A percentile compares a stretch with the other conserved stretches of the same genome.
Conservation (phyloP, 1,139 yeast species). For the Tardiomyces blankii region DNA sequence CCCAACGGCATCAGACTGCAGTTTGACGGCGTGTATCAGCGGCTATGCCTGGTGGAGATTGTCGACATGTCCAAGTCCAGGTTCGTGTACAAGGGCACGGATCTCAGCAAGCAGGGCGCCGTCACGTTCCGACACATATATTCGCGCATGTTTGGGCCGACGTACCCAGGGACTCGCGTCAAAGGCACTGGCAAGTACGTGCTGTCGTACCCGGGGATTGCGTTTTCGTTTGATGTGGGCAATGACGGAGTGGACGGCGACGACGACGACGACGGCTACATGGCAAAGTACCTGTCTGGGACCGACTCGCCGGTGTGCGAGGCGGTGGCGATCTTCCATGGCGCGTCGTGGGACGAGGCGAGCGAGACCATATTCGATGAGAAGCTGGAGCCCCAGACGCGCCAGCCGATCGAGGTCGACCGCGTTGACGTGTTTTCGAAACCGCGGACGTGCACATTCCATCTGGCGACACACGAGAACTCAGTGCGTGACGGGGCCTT, state of each 20-base stretch:
- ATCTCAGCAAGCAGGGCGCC: slow-evolving; percentile 14
- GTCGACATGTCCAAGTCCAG: slow-evolving; percentile 16
- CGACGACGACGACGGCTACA: neutral
- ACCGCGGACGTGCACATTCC: neutral
- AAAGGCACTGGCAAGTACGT: slow-evolving; percentile 11
- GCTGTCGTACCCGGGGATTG: slow-evolving; percentile 24
- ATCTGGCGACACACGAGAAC: neutral
- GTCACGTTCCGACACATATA: slow-evolving; percentile 18
- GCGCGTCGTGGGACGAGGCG: slow-evolving; percentile 21
- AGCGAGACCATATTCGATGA: slow-evolving; percentile 3
- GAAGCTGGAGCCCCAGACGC: neutral
- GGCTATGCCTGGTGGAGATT: slow-evolving; percentile 18
- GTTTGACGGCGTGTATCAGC: slow-evolving; percentile 18
- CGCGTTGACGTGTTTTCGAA: neutral
- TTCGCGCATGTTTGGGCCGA: slow-evolving; percentile 23
- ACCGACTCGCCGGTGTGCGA: slow-evolving; percentile 14
- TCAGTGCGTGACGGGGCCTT: too few relatives aligned
- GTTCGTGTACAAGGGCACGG: slow-evolving; percentile 17
- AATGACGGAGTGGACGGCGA: neutral
- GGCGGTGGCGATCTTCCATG: slow-evolving; percentile 19
- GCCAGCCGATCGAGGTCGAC: neutral
- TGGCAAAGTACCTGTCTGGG: slow-evolving; percentile 10
- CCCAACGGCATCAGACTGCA: slow-evolving; percentile 19
- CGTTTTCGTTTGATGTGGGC: slow-evolving; percentile 17
- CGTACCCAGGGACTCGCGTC: slow-evolving; percentile 20